These are phyloP conservation scores for Zea luxurians DNA, from an alignment of 176 grass and related monocot species.

Conservation along the genomic window DNA sequence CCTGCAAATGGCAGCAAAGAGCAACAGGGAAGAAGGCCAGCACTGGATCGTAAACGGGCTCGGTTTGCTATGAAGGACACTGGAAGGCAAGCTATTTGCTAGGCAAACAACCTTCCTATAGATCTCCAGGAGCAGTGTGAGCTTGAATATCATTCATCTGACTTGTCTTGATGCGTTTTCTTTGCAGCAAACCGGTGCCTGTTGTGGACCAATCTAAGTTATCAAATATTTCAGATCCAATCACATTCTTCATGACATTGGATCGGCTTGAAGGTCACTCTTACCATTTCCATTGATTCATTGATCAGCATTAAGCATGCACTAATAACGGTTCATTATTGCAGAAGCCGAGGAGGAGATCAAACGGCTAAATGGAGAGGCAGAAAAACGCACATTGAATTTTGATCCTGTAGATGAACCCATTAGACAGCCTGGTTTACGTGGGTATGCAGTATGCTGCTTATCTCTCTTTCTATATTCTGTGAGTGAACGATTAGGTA, in stretches of 20 bases:
- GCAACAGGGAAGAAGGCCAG: slow-evolving; percentile 32
- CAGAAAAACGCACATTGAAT: slow-evolving; percentile 18
- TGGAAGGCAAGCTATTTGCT: slow-evolving; percentile 36
- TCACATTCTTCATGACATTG: slow-evolving; percentile 37
- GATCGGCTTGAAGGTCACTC: slow-evolving; percentile 53
- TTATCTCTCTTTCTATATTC: neutral
- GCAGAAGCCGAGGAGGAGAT: slow-evolving; percentile 59
- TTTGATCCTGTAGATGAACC: slow-evolving; percentile 17
- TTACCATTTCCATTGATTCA: slow-evolving; percentile 11
- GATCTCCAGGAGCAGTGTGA: neutral
- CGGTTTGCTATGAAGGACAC: slow-evolving; percentile 38
- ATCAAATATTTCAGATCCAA: slow-evolving; percentile 42
- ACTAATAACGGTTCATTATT: slow-evolving; percentile 34
- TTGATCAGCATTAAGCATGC: slow-evolving; percentile 14
- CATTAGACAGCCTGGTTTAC: slow-evolving; percentile 38
- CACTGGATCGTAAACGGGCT: slow-evolving; percentile 41
- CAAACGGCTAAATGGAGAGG: slow-evolving; percentile 43
- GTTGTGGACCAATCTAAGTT: slow-evolving; percentile 42
- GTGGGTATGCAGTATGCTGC: slow-evolving; percentile 33
- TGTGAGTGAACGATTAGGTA: too few species aligned
- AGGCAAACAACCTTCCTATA: neutral
- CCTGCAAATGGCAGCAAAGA: slow-evolving; percentile 31
- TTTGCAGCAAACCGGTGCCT: slow-evolving; percentile 43
- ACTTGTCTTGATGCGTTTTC: slow-evolving; percentile 31
- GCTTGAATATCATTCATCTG: slow-evolving; percentile 13